Base-by-base conservation (phyloP, 768 basidiomycete species). In the Jaapia argillacea region DNA sequence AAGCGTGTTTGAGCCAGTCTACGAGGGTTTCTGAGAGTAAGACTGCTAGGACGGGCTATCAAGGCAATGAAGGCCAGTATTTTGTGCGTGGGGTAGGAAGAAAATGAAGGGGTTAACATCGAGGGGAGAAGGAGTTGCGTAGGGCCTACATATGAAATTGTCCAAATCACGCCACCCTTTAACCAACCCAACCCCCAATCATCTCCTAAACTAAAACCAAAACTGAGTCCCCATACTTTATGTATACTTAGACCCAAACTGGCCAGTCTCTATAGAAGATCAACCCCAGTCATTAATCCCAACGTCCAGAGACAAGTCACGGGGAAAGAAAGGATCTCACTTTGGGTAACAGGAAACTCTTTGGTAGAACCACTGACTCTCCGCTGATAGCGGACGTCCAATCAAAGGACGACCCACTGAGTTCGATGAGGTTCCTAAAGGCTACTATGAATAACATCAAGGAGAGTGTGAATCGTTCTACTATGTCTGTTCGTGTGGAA, bases 1-100 rank as follows among this genome's bases (percentile, higher is more conserved):
- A 99, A 6, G 93, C 94, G 55, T 99, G 96, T 60, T 99, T 99
- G 41, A 98, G 71, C 94, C 94, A 99, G 59, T 99, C 96, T 7
- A 99, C 96, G 10, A 86, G 60, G 74, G 89, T 85, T 60, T 99
- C 96, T 2, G 91, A 94, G 3, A 80, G 56, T 60, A 98, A 71
- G 3, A 99, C 96, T 2, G 87, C 85, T 40, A 97, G 51, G 1
- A 94, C 91, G 18, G 96, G 96, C 92, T 96, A 54, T 14, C 26
- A 23, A 44, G 40, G 21, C 33, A 20, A 42, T 35, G 42, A 24
- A 12, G 26, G 35, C 40, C 44, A 28, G 16, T 21, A 43, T 28
- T n/a, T 42, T 43, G 18, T 6, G 25, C 14, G 26, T 24, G 23
- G 13, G 35, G 28, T 10, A 24, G 38, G 33, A 21, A 31, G 24